Percentiles rank a stretch among this genome's conserved stretches.
These are phyloP conservation scores for Eragrostis curvula DNA, from an alignment of 176 grass and related monocot species.

Conservation along the genomic window DNA sequence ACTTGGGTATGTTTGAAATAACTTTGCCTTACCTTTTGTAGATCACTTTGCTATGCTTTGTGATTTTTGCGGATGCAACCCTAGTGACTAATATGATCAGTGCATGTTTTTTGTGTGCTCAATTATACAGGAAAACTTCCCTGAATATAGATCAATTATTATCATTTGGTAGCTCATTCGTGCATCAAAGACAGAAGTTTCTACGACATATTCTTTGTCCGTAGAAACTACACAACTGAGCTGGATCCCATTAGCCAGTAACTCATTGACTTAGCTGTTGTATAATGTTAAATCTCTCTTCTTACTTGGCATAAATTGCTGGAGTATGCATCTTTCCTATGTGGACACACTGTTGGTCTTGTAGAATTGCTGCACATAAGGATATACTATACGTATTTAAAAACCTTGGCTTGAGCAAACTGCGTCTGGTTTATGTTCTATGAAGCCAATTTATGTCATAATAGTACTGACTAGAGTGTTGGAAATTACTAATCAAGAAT, in stretches of 20 bases:
- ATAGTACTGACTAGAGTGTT: not conserved
- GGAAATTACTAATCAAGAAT: conserved; percentile 1
- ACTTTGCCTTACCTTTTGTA: not conserved
- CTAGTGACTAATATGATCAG: not conserved
- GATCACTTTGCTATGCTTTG: conserved; percentile 20
- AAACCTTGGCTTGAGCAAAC: not conserved
- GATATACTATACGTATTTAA: conserved; percentile 8
- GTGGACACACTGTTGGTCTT: conserved; percentile 6
- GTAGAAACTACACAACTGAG: not conserved
- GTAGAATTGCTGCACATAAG: conserved; percentile 17
- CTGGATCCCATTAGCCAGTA: not conserved
- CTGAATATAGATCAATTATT: not conserved
- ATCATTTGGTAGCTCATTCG: conserved; percentile 1
- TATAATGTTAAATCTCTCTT: conserved; percentile 13
- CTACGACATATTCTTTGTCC: not conserved
- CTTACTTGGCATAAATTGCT: not conserved
- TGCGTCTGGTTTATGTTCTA: not conserved
- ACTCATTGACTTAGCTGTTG: conserved; percentile 18
- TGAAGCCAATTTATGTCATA: not conserved
- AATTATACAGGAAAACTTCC: not conserved
- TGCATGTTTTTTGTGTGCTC: not conserved
- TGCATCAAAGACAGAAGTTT: not conserved
- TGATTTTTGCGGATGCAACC: not conserved
- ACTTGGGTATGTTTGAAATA: conserved; percentile 59
- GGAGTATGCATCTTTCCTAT: not conserved